Evolutionary conservation across 345 rosid species (phyloP).

Genomic region (Acer negundo): DNA sequence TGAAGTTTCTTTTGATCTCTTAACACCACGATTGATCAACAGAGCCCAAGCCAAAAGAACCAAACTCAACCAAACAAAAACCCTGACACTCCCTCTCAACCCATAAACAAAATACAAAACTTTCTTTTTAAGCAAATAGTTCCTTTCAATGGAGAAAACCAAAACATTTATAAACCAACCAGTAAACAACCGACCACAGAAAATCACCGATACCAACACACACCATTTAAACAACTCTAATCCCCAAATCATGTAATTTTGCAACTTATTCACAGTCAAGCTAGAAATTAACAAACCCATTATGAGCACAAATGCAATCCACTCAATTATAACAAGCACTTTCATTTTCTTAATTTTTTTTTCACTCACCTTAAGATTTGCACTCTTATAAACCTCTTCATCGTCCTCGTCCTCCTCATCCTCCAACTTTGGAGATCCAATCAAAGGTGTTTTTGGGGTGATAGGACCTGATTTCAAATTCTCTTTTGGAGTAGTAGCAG

Average conservation of each 20-base stretch:
- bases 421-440: constrained; percentile 32
- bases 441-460: constrained; percentile 57
- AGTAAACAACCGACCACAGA: constrained; percentile 52
- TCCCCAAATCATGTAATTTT: constrained; percentile 36
- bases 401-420: constrained; percentile 36
- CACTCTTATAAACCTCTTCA: constrained; percentile 47
- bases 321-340: constrained; percentile 31
- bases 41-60: constrained; percentile 57
- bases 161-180: constrained; percentile 48
- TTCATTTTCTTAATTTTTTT: constrained; percentile 35
- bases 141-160: constrained; percentile 57
- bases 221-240: constrained; percentile 62
- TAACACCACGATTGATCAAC: constrained; percentile 45
- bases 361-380: constrained; percentile 30
- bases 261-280: constrained; percentile 36
- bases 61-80: constrained; percentile 50
- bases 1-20: constrained; percentile 35
- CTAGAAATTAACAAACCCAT: constrained; percentile 38
- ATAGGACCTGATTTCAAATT: constrained; percentile 36
- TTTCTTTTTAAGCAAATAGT: constrained; percentile 60
- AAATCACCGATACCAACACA: constrained; percentile 45
- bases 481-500: constrained; percentile 30
- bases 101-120: constrained; percentile 66
- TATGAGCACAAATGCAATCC: constrained; percentile 27
- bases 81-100: constrained; percentile 51